These are phyloP conservation scores for Ceriops tagal DNA, from an alignment of 345 rosid species.

Conservation along the genomic window DNA sequence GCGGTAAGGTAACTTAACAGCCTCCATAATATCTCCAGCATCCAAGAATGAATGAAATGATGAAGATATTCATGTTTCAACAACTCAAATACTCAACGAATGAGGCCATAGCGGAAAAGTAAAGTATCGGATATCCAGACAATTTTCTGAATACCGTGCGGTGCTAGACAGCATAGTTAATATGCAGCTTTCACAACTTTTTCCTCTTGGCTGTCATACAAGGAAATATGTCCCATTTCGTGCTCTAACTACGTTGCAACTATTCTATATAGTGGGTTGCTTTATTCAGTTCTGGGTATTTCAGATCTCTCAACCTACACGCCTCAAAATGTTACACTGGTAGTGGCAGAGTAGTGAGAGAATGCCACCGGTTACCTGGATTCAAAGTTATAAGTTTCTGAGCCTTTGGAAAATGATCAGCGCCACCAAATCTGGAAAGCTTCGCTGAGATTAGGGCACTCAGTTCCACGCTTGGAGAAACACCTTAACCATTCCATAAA, in stretches of 20 bases:
- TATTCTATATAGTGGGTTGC: slow-evolving; percentile 20
- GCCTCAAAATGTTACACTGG: slow-evolving; percentile 25
- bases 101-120: no score
- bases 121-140: no score
- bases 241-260: slow-evolving; percentile 18
- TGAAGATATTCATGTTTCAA: no score
- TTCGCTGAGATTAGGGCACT: slow-evolving; percentile 85
- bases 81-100: no score
- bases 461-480: slow-evolving; percentile 76
- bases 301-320: slow-evolving; percentile 23
- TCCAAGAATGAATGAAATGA: no score
- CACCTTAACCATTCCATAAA: slow-evolving; percentile 93
- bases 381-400: slow-evolving; percentile 54
- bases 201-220: no score
- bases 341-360: slow-evolving; percentile 7
- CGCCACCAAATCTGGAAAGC: slow-evolving; percentile 99
- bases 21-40: no score
- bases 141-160: no score
- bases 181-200: no score
- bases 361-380: slow-evolving; percentile 32
- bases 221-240: neutral
- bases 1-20: neutral
- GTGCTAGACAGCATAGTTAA: no score
- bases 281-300: slow-evolving; percentile 21
- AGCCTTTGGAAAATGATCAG: slow-evolving; percentile 70